These are phyloP conservation scores for Colletotrichum tamarilloi DNA, from an alignment of 2,329 filamentous ascomycete genomes.

Conservation along the genomic window DNA sequence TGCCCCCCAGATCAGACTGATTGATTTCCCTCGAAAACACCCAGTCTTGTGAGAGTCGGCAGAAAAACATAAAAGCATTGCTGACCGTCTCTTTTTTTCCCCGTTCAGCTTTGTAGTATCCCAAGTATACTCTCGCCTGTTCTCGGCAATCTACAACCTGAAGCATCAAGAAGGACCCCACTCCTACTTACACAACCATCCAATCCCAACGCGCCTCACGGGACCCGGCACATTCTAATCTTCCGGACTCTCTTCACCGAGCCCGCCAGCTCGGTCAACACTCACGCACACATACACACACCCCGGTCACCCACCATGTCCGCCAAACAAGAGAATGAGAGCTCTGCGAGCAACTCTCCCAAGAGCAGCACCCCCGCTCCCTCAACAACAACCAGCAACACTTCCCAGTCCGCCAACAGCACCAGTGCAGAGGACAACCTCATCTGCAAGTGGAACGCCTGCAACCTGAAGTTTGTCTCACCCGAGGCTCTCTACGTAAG, in stretches of 20 bases:
- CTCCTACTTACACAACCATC: constrained; percentile 25
- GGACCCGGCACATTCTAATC: constrained; percentile 10
- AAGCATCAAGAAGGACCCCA: constrained; percentile 5
- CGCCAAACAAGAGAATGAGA: constrained; percentile 41
- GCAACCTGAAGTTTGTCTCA: constrained; percentile 67
- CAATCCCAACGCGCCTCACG: background rate
- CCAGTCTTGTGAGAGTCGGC: constrained; percentile 11
- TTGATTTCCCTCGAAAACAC: constrained; percentile 11
- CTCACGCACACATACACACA: background rate
- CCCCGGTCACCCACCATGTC: constrained; percentile 37
- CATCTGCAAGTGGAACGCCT: constrained; percentile 70
- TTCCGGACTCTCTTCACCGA: constrained; percentile 12
- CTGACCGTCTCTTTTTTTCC: constrained; percentile 17
- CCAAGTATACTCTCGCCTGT: constrained; percentile 13
- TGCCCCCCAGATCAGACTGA: constrained; percentile 24
- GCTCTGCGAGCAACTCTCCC: constrained; percentile 57
- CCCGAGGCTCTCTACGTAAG: constrained; percentile 72
- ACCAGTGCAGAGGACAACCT: constrained; percentile 61
- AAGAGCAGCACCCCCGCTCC: constrained; percentile 65
- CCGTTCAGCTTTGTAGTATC: constrained; percentile 1
- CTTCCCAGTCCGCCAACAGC: constrained; percentile 52
- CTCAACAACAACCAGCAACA: constrained; percentile 59
- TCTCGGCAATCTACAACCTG: constrained; percentile 28
- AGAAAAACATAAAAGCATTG: constrained; percentile 36
- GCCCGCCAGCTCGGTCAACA: constrained; percentile 15